A percentile compares a stretch with the other conserved stretches of the same genome.
phyloP scores from a whole-genome alignment of 352 stramenopile genomes.

The Globisporangium perplexum region DNA sequence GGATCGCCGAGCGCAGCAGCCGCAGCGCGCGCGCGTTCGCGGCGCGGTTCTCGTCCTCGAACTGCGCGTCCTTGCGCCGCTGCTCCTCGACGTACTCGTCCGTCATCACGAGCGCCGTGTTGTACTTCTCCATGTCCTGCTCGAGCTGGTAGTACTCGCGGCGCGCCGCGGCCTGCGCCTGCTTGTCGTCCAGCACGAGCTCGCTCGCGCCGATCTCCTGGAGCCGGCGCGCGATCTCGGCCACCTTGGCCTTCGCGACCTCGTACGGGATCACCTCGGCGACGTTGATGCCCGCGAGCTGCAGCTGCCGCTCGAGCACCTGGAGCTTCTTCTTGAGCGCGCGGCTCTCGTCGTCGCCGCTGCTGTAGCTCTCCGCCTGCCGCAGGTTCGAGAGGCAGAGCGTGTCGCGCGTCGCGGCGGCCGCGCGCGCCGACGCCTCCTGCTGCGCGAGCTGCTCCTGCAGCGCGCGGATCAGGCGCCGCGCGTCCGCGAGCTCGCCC shows the following conservation, averaged over 20 bases:
- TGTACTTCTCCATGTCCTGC: constrained; percentile 90
- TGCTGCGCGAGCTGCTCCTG: constrained; percentile 56
- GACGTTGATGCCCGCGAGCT: constrained; percentile 73
- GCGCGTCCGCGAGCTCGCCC: constrained; percentile 44
- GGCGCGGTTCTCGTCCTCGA: constrained; percentile 52
- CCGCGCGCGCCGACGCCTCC: constrained; percentile 43
- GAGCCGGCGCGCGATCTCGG: constrained; percentile 73
- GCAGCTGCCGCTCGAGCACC: constrained; percentile 65
- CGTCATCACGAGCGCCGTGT: constrained; percentile 83
- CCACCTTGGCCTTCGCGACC: constrained; percentile 68
- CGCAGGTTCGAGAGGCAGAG: constrained; percentile 48
- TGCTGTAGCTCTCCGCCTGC: constrained; percentile 28
- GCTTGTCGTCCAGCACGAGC: constrained; percentile 42
- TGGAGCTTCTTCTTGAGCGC: constrained; percentile 63
- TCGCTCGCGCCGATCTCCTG: constrained; percentile 81
- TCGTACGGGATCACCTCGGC: constrained; percentile 89
- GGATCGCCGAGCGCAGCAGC: constrained; percentile 65
- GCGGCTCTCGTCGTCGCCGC: constrained; percentile 33
- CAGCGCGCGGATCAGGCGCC: constrained; percentile 44
- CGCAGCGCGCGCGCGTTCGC: constrained; percentile 51
- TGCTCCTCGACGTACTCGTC: constrained; percentile 89
- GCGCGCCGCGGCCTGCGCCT: constrained; percentile 34
- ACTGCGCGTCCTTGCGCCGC: constrained; percentile 51
- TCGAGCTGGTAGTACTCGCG: constrained; percentile 88
- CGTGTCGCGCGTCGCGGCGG: constrained; percentile 44